Percentiles rank a stretch among this genome's conserved stretches.
phyloP scores from a whole-genome alignment of 306 rosid genomes.

The Pachyrhizus erosus region DNA sequence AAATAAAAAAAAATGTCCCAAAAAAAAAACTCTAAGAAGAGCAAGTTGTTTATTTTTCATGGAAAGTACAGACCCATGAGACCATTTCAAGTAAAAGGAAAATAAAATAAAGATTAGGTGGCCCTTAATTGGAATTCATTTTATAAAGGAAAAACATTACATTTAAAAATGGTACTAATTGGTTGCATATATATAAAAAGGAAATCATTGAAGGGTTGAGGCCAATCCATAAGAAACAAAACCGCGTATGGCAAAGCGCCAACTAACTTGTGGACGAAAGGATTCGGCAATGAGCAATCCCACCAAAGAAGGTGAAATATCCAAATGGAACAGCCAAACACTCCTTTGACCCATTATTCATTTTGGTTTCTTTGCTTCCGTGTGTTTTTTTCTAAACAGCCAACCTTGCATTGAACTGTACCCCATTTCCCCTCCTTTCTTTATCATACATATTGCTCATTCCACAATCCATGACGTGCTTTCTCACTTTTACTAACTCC shows the following conservation, averaged over 20 bases:
- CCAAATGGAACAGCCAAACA: slow-evolving; percentile 39
- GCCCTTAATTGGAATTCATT: too few relatives aligned
- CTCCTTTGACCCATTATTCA: slow-evolving; percentile 16
- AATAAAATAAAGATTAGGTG: too few relatives aligned
- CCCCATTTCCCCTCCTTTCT: neutral
- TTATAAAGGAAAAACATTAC: too few relatives aligned
- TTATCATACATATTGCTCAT: neutral
- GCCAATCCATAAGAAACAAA: slow-evolving; percentile 12
- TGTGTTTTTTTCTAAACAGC: neutral
- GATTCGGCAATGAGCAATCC: neutral
- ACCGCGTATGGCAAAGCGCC: slow-evolving; percentile 32
- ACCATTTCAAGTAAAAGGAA: too few relatives aligned
- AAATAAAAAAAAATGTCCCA: too few relatives aligned
- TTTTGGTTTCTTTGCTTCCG: neutral
- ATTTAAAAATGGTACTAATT: too few relatives aligned
- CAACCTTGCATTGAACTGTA: slow-evolving; percentile 35
- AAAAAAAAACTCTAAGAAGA: too few relatives aligned
- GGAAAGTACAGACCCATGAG: too few relatives aligned
- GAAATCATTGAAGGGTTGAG: too few relatives aligned
- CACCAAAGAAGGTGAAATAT: neutral
- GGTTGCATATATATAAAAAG: too few relatives aligned
- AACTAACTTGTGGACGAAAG: slow-evolving; percentile 25
- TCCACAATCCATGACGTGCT: too few relatives aligned
- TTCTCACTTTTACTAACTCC: neutral
- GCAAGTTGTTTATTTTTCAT: too few relatives aligned